A percentile compares a stretch with the other conserved stretches of the same genome.
These are phyloP conservation scores for Adansonia digitata DNA, from an alignment of 345 rosid genomes.

Conservation along the genomic window DNA sequence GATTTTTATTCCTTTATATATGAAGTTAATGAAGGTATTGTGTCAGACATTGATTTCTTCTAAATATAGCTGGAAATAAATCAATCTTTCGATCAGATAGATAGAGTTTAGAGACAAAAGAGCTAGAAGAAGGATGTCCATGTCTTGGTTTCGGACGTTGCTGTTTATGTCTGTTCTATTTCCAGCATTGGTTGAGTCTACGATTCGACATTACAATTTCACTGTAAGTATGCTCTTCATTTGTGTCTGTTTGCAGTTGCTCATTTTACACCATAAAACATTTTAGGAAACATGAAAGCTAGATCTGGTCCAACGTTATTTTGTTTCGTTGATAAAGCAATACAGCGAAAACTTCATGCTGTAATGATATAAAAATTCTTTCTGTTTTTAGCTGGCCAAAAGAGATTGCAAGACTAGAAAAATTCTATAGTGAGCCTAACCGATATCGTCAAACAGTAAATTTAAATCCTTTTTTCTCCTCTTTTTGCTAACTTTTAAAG, in stretches of 20 bases:
- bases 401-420: too few species aligned
- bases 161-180: conserved; percentile 28
- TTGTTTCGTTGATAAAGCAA: not conserved
- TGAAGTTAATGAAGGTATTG: not conserved
- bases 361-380: too few species aligned
- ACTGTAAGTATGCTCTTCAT: conserved; percentile 59
- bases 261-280: too few species aligned
- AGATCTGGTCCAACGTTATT: not conserved
- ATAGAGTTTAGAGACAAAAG: not conserved
- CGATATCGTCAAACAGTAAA: too few species aligned
- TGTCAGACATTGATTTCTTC: not conserved
- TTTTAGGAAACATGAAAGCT: not conserved
- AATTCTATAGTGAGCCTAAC: too few species aligned
- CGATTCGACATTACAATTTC: conserved; percentile 53
- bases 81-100: not conserved
- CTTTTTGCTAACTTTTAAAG: not conserved
- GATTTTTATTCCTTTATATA: conserved; percentile 13
- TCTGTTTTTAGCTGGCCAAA: too few species aligned
- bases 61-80: not conserved
- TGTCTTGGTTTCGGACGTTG: conserved; percentile 16
- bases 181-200: conserved; percentile 38
- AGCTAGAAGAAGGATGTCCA: conserved; percentile 17
- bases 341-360: too few species aligned
- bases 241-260: too few species aligned
- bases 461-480: too few species aligned